Conservation (phyloP, 1,284 basidiomycete species). For the Boletus sp. region DNA sequence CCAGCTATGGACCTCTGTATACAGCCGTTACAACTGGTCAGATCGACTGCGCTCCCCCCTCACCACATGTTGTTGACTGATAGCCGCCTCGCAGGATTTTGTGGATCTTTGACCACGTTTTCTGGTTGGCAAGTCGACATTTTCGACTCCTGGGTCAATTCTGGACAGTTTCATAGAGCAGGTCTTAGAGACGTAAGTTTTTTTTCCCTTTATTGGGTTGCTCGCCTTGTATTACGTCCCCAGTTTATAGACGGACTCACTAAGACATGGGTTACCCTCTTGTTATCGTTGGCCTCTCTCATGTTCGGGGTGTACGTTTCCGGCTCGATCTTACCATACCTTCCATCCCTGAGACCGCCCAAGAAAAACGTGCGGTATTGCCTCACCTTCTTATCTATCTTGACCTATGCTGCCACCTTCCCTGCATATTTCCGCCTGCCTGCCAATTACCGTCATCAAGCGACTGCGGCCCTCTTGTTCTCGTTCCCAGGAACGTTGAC, state of each 20-base stretch:
- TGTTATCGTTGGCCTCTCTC: conserved; percentile 63
- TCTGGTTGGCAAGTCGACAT: conserved; percentile 91
- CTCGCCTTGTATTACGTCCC: conserved; percentile 10
- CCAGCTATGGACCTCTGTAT: conserved; percentile 79
- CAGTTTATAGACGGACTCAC: conserved; percentile 86
- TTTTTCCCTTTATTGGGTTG: neutral
- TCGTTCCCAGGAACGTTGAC: conserved; percentile 85
- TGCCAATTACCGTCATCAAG: conserved; percentile 68
- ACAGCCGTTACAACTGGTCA: conserved; percentile 84
- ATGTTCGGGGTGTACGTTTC: conserved; percentile 59
- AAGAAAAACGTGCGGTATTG: conserved; percentile 40
- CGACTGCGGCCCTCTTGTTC: conserved; percentile 86
- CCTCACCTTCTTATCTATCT: conserved; percentile 46
- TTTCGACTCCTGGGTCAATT: conserved; percentile 84
- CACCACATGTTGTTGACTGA: conserved; percentile 3
- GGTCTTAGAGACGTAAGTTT: conserved; percentile 75
- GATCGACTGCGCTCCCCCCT: conserved; percentile 11
- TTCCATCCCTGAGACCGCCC: conserved; percentile 42
- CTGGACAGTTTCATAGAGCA: conserved; percentile 50
- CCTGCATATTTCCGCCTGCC: conserved; percentile 77
- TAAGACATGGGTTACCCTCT: conserved; percentile 76
- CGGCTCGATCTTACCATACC: conserved; percentile 37
- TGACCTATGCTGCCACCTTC: conserved; percentile 64
- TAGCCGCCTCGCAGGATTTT: conserved; percentile 64
- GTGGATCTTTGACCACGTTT: conserved; percentile 95